Evolutionary conservation across 345 rosid species (phyloP).

Genomic region (Hibiscus syriacus): DNA sequence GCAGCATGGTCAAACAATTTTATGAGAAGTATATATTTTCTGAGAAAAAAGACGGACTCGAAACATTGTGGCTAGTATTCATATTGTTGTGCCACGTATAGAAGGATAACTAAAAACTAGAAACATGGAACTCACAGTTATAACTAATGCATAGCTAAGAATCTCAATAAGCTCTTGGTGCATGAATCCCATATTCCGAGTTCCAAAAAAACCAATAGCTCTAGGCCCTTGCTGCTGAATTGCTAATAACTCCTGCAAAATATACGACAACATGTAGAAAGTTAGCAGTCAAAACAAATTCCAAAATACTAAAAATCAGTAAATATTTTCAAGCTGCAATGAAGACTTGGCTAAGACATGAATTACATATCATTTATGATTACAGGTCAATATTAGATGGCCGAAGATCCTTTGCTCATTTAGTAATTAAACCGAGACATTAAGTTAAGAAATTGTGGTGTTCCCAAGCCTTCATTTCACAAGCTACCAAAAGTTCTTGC

Average conservation of each 20-base stretch:
- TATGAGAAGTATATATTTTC: not conserved
- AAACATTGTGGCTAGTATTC: not conserved
- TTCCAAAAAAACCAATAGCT: conserved; percentile 91
- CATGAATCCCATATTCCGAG: conserved; percentile 98
- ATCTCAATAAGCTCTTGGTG: conserved; percentile 98
- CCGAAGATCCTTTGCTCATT: not conserved
- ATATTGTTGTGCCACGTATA: not conserved
- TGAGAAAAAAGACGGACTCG: not conserved
- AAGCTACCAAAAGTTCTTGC: not conserved
- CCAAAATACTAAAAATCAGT: too few relatives aligned
- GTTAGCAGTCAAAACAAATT: not conserved
- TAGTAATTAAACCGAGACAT: not conserved
- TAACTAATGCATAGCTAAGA: conserved; percentile 98
- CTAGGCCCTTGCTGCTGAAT: conserved; percentile 99
- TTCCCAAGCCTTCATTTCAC: not conserved
- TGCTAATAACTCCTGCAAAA: conserved; percentile 83
- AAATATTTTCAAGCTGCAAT: not conserved
- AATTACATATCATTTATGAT: not conserved
- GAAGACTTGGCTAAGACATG: not conserved
- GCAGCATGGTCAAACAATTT: conserved; percentile 8
- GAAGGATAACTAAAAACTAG: not conserved
- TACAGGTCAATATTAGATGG: not conserved
- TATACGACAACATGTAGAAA: not conserved
- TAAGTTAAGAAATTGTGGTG: not conserved
- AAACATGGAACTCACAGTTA: conserved; percentile 59